These are phyloP conservation scores for Colletotrichum chrysophilum DNA, from an alignment of 2,329 filamentous ascomycete genomes.

Conservation along the genomic window DNA sequence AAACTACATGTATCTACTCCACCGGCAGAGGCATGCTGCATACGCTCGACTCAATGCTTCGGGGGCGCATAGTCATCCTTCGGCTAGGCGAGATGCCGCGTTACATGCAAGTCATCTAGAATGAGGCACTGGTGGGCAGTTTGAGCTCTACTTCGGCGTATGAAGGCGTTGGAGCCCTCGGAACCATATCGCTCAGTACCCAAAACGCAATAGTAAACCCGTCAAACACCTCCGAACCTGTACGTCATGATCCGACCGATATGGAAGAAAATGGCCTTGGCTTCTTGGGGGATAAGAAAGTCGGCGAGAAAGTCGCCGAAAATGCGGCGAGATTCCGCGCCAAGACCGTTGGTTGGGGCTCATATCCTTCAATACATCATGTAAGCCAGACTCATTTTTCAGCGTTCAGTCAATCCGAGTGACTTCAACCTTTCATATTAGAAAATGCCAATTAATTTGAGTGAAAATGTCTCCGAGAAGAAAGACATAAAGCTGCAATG, in stretches of 20 bases:
- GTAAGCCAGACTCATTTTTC: neutral
- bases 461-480: neutral
- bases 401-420: neutral
- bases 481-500: neutral
- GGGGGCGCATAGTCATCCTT: neutral
- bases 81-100: neutral
- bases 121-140: neutral
- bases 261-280: neutral
- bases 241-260: neutral
- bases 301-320: neutral
- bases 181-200: neutral
- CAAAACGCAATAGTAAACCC: neutral
- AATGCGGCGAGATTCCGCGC: neutral
- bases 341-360: neutral
- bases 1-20: neutral
- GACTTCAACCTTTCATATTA: neutral
- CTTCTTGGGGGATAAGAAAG: neutral
- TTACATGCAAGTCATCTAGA: neutral
- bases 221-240: neutral
- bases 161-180: rapidly evolving
- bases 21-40: rapidly evolving
- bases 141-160: neutral
- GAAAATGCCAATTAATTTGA: neutral
- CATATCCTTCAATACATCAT: neutral
- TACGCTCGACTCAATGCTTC: neutral